These are phyloP conservation scores for Ophiocordyceps sinensis DNA, from an alignment of 2,329 filamentous ascomycete species.

Conservation along the genomic window DNA sequence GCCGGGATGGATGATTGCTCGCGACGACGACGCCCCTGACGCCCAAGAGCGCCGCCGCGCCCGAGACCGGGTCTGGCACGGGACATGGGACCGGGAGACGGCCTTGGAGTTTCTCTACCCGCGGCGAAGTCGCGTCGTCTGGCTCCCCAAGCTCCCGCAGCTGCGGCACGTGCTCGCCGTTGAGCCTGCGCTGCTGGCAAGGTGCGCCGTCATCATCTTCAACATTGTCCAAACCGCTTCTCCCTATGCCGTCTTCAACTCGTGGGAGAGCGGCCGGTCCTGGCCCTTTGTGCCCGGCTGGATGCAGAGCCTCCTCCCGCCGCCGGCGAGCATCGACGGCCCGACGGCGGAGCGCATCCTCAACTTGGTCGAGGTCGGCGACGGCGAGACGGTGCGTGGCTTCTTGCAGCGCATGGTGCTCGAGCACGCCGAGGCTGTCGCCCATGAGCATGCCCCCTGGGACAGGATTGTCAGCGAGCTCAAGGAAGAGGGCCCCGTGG, in stretches of 20 bases:
- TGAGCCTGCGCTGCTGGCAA: slow-evolving; percentile 14
- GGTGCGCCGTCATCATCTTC: slow-evolving; percentile 18
- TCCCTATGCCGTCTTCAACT: slow-evolving; percentile 17
- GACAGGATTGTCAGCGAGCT: slow-evolving; percentile 15
- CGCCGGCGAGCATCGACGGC: slow-evolving; percentile 21
- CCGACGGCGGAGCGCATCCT: slow-evolving; percentile 21
- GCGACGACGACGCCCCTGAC: slow-evolving; percentile 10
- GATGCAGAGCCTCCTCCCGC: slow-evolving; percentile 18
- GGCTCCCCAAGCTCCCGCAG: slow-evolving; percentile 10
- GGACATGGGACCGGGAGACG: slow-evolving; percentile 11
- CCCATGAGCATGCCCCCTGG: slow-evolving; percentile 20
- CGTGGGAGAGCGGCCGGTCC: slow-evolving; percentile 18
- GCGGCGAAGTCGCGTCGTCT: slow-evolving; percentile 14
- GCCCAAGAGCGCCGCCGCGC: slow-evolving; percentile 7
- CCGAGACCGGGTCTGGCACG: slow-evolving; percentile 14
- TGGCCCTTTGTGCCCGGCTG: slow-evolving; percentile 23
- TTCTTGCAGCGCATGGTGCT: slow-evolving; percentile 13
- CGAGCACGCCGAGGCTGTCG: slow-evolving; percentile 11
- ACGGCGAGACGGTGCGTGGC: slow-evolving; percentile 11
- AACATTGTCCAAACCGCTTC: slow-evolving; percentile 17
- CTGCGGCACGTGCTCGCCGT: slow-evolving; percentile 10
- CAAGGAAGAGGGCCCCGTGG: slow-evolving; percentile 16
- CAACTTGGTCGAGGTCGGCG: slow-evolving; percentile 15
- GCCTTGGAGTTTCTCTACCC: slow-evolving; percentile 14
- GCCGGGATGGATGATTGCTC: slow-evolving; percentile 19